These are phyloP conservation scores for Golubevia sp. DNA, from an alignment of 1,284 basidiomycete species.

Conservation along the genomic window DNA sequence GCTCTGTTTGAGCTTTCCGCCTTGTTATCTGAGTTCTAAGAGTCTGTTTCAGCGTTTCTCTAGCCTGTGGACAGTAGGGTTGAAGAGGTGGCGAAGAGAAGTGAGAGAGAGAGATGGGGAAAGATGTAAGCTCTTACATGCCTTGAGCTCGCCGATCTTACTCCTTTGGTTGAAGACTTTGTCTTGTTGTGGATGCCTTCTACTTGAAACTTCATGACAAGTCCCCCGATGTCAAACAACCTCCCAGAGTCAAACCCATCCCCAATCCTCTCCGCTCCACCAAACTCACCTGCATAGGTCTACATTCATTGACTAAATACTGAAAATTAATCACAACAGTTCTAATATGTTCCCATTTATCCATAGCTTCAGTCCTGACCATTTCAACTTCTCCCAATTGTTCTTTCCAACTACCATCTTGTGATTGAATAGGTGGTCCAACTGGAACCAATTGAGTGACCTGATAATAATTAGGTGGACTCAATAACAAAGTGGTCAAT, in stretches of 20 bases:
- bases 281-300: slow-evolving; percentile 21
- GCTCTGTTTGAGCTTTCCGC: too few relatives aligned
- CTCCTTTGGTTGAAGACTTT: too few relatives aligned
- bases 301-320: slow-evolving; percentile 48
- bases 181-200: too few relatives aligned
- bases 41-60: not conserved
- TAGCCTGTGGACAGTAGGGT: not conserved
- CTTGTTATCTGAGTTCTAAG: too few relatives aligned
- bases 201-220: too few relatives aligned
- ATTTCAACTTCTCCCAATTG: slow-evolving; percentile 1
- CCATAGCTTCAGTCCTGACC: slow-evolving; percentile 9
- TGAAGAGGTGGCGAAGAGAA: not conserved
- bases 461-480: slow-evolving; percentile 39
- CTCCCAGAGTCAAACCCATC: too few relatives aligned
- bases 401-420: not conserved
- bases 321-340: slow-evolving; percentile 54
- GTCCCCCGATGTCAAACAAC: too few relatives aligned
- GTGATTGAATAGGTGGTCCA: not conserved
- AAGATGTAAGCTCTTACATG: too few relatives aligned
- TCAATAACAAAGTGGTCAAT: slow-evolving; percentile 34
- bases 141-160: too few relatives aligned
- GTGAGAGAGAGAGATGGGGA: too few relatives aligned
- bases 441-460: not conserved
- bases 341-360: slow-evolving; percentile 45
- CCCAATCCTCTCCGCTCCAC: too few relatives aligned